Conservation (phyloP, 805 yeast species). For the Metschnikowia baotianmanensis region DNA sequence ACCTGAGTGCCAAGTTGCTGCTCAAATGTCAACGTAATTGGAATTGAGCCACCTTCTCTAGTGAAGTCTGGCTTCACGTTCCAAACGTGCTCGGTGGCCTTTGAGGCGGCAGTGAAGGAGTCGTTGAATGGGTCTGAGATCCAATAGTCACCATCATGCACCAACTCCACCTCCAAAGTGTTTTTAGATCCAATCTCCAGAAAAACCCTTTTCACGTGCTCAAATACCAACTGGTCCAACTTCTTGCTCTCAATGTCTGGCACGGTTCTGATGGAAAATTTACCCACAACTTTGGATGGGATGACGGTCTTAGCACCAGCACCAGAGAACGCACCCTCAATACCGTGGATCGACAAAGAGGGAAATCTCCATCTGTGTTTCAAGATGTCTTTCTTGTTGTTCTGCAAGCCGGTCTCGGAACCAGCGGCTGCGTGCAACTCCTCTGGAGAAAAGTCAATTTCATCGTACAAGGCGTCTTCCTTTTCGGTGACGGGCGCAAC, state of each 20-base stretch:
- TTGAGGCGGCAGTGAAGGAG: conserved; percentile 87
- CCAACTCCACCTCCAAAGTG: conserved; percentile 63
- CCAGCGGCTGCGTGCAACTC: conserved; percentile 91
- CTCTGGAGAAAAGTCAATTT: conserved; percentile 77
- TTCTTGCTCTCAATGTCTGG: conserved; percentile 85
- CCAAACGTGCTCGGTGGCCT: conserved; percentile 95
- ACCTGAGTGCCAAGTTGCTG: conserved; percentile 81
- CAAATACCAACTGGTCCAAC: conserved; percentile 73
- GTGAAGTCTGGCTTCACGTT: conserved; percentile 94
- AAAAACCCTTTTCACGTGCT: conserved; percentile 66
- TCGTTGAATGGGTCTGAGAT: conserved; percentile 90
- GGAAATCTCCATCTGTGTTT: conserved; percentile 99
- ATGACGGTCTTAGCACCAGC: conserved; percentile 98
- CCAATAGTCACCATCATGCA: conserved; percentile 98
- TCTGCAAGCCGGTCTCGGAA: conserved; percentile 75
- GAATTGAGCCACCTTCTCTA: conserved; percentile 99
- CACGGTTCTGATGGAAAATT: conserved; percentile 95
- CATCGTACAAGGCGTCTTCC: conserved; percentile 77
- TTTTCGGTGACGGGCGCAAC: conserved; percentile 87
- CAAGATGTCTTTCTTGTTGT: conserved; percentile 77
- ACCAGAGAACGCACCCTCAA: conserved; percentile 95
- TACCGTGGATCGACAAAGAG: conserved; percentile 91
- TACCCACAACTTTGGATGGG: conserved; percentile 91
- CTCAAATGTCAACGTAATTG: conserved; percentile 93
- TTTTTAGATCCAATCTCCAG: conserved; percentile 74